A percentile compares a stretch with the other conserved stretches of the same genome.
These are phyloP conservation scores for Puya raimondii DNA, from an alignment of 176 grass and related monocot genomes.

Conservation along the genomic window DNA sequence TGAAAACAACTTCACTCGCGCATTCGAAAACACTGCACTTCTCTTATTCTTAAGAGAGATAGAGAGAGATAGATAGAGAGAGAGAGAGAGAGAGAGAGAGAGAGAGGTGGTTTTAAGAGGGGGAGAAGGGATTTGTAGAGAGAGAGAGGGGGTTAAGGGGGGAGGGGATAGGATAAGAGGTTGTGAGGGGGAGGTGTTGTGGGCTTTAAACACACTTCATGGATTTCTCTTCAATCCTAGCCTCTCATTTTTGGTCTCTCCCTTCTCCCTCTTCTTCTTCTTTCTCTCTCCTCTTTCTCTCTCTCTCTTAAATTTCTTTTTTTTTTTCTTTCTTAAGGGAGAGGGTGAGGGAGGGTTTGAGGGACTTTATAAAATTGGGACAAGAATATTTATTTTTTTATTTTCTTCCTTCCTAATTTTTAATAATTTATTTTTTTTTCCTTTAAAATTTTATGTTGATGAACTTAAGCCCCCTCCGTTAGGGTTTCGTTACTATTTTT, in stretches of 20 bases:
- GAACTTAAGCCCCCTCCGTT: no score
- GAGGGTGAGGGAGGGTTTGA: no score
- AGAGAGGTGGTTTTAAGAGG: no score
- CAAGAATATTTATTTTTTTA: no score
- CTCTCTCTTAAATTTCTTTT: not conserved
- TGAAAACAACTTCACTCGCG: constrained; percentile 6
- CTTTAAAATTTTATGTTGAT: no score
- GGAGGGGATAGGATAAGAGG: not conserved
- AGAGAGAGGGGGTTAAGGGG: not conserved
- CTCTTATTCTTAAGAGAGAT: not conserved
- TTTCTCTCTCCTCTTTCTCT: not conserved
- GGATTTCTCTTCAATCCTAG: constrained; percentile 38
- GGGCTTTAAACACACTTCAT: constrained; percentile 13
- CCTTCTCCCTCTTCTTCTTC: not conserved
- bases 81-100: no score
- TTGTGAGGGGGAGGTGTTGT: constrained; percentile 4
- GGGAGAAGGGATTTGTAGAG: constrained; percentile 15
- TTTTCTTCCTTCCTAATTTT: no score
- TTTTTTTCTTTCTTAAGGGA: no score
- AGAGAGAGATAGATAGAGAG: not conserved
- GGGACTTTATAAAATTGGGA: no score
- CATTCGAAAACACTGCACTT: not conserved
- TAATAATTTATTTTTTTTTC: no score
- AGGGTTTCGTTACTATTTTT: no score
- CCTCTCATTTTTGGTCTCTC: constrained; percentile 35